phyloP scores from a whole-genome alignment of 2,329 filamentous ascomycete species.

The Akanthomyces dipterigenus region DNA sequence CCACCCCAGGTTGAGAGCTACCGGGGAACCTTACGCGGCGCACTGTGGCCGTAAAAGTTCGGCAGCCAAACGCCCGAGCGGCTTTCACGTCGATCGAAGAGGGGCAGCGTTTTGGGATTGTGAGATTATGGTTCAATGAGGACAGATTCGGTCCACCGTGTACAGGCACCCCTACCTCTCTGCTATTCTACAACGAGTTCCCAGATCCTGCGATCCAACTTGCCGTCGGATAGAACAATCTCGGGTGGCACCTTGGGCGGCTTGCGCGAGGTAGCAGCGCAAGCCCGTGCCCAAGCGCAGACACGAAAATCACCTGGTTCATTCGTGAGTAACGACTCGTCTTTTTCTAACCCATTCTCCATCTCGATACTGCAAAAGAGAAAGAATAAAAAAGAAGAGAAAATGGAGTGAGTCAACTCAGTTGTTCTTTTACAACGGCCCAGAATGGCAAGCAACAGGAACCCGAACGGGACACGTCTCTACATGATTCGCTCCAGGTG shows the following conservation, averaged over 20 bases:
- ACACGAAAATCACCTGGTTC: constrained; percentile 9
- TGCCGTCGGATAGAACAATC: not conserved
- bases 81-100: not conserved
- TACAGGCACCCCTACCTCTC: no score
- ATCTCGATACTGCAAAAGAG: not conserved
- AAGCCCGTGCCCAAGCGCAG: not conserved
- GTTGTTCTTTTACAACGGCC: not conserved
- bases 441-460: constrained; percentile 1
- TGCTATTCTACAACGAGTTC: no score
- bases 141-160: no score
- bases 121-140: not conserved
- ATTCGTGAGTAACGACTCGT: not conserved
- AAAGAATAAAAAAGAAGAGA: not conserved
- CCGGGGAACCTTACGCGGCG: not conserved
- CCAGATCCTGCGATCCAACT: not conserved
- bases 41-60: not conserved
- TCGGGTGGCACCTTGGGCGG: not conserved
- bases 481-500: not conserved
- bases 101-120: not conserved
- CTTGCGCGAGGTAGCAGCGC: not conserved
- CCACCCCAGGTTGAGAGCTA: no score
- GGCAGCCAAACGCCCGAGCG: not conserved
- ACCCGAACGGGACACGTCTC: not conserved
- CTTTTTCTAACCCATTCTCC: not conserved
- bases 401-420: not conserved